phyloP scores from a whole-genome alignment of 2,329 filamentous ascomycete species.

The Ascochyta viciae-villosae region DNA sequence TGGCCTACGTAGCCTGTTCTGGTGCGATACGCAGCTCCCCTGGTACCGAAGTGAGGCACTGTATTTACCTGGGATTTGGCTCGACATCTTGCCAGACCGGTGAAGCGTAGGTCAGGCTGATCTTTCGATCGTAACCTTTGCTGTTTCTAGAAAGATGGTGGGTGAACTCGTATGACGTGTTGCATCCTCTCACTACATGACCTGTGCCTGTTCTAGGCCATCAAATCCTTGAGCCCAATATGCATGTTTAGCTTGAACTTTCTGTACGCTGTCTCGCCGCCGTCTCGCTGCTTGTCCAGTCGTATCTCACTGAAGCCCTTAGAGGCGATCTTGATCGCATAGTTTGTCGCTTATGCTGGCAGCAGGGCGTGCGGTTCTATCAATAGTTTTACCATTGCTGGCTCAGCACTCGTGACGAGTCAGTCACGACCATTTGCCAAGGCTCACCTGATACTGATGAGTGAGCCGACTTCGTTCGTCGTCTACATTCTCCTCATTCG shows the following conservation, averaged over 20 bases:
- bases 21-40: background rate
- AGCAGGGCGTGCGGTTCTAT: slow-evolving; percentile 2
- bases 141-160: background rate
- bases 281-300: background rate
- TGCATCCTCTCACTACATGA: background rate
- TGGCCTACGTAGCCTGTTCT: background rate
- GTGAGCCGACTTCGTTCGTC: slow-evolving; percentile 5
- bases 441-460: slow-evolving; percentile 11
- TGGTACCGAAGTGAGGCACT: background rate
- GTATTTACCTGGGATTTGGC: background rate
- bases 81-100: background rate
- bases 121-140: background rate
- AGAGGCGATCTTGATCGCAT: background rate
- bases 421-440: slow-evolving; percentile 3
- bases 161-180: background rate
- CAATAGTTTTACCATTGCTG: slow-evolving; percentile 1
- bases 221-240: background rate
- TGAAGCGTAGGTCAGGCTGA: background rate
- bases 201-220: background rate
- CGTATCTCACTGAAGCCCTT: background rate
- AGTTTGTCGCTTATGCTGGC: slow-evolving; percentile 7
- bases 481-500: background rate
- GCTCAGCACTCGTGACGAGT: background rate
- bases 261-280: background rate
- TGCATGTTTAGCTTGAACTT: background rate